A percentile compares a stretch with the other conserved stretches of the same genome.
Conservation (phyloP, 1,284 basidiomycete genomes). For the Pisolithus thermaeus region DNA sequence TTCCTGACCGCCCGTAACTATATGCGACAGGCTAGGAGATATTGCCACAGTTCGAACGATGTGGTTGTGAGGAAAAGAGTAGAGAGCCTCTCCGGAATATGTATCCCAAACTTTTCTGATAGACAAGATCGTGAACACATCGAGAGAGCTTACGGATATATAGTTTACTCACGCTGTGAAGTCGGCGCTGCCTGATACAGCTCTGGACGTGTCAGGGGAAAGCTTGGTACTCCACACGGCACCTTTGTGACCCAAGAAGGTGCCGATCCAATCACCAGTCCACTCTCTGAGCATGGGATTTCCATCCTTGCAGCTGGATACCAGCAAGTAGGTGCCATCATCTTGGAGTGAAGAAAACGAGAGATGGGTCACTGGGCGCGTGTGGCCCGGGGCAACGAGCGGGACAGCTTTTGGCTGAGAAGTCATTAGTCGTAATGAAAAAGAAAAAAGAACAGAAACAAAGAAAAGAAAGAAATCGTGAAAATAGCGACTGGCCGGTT, state of each 20-base stretch:
- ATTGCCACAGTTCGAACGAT: constrained; percentile 95
- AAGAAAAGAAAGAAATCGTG: constrained; percentile 18
- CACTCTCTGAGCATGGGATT: constrained; percentile 95
- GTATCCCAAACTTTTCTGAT: constrained; percentile 96
- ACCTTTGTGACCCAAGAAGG: constrained; percentile 97
- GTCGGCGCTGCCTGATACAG: constrained; percentile 93
- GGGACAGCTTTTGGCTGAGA: constrained; percentile 59
- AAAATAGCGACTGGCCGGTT: constrained; percentile 14
- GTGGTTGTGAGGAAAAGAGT: constrained; percentile 96
- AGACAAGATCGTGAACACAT: constrained; percentile 4
- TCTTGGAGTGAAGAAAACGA: constrained; percentile 84
- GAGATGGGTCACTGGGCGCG: constrained; percentile 88
- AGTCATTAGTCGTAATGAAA: constrained; percentile 41
- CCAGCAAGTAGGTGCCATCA: constrained; percentile 80
- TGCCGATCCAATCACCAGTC: constrained; percentile 99
- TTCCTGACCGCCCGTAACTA: constrained; percentile 94
- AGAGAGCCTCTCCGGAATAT: constrained; percentile 77
- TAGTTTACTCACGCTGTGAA: constrained; percentile 81
- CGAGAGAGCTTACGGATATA: constrained; percentile 1
- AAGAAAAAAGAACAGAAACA: constrained; percentile 14
- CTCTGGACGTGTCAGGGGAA: constrained; percentile 79
- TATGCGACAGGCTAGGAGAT: constrained; percentile 57
- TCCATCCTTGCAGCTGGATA: constrained; percentile 95
- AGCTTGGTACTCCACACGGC: constrained; percentile 98
- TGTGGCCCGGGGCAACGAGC: constrained; percentile 76